These are phyloP conservation scores for Pleurostoma richardsiae DNA, from an alignment of 2,329 filamentous ascomycete species.

Conservation along the genomic window DNA sequence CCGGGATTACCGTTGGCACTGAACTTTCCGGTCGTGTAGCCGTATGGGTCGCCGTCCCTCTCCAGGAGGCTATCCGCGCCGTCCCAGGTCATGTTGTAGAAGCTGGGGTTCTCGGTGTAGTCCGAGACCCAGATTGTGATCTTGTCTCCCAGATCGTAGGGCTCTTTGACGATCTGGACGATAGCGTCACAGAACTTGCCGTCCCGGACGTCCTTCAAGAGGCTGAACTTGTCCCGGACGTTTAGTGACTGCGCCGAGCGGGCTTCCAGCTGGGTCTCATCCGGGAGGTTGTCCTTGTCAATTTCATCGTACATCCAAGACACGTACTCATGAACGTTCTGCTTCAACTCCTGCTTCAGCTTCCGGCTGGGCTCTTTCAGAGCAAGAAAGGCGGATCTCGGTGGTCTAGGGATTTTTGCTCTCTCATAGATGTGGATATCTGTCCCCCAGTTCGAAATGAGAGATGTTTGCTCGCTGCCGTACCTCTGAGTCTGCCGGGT, in stretches of 20 bases:
- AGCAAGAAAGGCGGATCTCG: conserved; percentile 27
- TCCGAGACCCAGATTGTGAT: conserved; percentile 72
- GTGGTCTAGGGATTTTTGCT: conserved; percentile 31
- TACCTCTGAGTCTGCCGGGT: conserved; percentile 23
- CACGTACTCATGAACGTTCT: conserved; percentile 37
- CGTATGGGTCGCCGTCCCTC: conserved; percentile 47
- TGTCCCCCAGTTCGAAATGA: conserved; percentile 38
- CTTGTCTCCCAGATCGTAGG: conserved; percentile 36
- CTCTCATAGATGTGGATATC: conserved; percentile 38
- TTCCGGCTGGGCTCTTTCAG: conserved; percentile 12
- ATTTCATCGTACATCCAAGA: conserved; percentile 39
- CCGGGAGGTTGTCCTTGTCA: conserved; percentile 37
- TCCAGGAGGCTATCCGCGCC: conserved; percentile 19
- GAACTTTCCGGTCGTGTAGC: conserved; percentile 37
- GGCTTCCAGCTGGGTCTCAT: conserved; percentile 33
- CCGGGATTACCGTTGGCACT: conserved; percentile 16
- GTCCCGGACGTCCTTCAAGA: conserved; percentile 58
- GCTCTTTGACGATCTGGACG: conserved; percentile 60
- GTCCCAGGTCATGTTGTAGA: conserved; percentile 47
- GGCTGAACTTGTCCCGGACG: conserved; percentile 51
- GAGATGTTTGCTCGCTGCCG: conserved; percentile 23
- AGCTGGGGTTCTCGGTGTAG: conserved; percentile 66
- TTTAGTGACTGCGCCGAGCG: conserved; percentile 33
- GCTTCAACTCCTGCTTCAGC: conserved; percentile 10
- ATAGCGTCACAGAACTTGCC: conserved; percentile 62